A percentile compares a stretch with the other conserved stretches of the same genome.
phyloP scores from a whole-genome alignment of 108 stramenopile genomes.

The Pseudonitzschia pungens region DNA sequence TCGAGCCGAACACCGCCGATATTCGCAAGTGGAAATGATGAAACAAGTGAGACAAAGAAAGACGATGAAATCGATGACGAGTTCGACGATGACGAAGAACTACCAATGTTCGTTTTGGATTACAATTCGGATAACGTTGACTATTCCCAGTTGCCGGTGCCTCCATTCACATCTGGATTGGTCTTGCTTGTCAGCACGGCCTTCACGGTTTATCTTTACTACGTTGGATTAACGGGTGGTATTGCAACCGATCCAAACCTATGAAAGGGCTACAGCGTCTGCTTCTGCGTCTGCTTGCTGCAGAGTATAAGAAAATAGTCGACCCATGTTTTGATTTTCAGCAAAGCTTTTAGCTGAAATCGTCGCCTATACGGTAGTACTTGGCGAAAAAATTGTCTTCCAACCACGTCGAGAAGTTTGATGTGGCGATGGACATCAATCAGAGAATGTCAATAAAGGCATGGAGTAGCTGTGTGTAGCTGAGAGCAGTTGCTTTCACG shows the following conservation, averaged over 20 bases:
- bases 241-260: background rate
- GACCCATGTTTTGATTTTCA: background rate
- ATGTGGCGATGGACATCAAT: no score
- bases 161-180: background rate
- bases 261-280: background rate
- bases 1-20: background rate
- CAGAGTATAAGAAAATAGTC: background rate
- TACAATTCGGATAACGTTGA: constrained; percentile 12
- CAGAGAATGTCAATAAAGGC: no score
- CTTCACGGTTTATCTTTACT: constrained; percentile 5
- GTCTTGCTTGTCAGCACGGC: constrained; percentile 11
- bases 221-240: constrained; percentile 7
- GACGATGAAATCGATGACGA: background rate
- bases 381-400: no score
- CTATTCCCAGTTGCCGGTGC: background rate
- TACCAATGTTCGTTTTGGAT: constrained; percentile 7
- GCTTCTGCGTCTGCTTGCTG: no score
- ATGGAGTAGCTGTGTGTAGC: no score
- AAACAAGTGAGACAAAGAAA: background rate
- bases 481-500: no score
- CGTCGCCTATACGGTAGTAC: no score
- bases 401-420: no score
- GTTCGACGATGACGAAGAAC: constrained; percentile 2
- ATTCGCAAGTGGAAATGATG: background rate
- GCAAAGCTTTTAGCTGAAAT: no score